A percentile compares a stretch with the other conserved stretches of the same genome.
Evolutionary conservation across 1,284 basidiomycete species (phyloP).

Genomic region (Leucoagaricus sp.): DNA sequence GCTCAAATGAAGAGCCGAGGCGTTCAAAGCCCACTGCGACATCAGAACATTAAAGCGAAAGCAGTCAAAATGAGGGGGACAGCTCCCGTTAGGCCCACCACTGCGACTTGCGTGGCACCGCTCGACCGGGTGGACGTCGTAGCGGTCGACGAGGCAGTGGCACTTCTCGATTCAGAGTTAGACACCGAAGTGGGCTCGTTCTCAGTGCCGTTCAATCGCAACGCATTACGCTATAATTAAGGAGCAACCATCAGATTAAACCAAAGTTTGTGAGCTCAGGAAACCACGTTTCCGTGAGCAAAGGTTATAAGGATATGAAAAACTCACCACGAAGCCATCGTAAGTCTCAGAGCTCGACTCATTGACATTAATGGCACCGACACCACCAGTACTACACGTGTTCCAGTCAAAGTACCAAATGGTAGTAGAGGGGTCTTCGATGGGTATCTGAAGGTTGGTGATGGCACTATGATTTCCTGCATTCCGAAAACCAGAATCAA

Average conservation of each 20-base stretch:
- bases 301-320: conserved; percentile 7
- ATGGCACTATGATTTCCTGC: conserved; percentile 48
- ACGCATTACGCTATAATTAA: conserved; percentile 47
- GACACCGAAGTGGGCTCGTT: conserved; percentile 21
- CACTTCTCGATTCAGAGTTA: conserved; percentile 12
- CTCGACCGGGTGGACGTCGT: conserved; percentile 12
- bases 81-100: background rate
- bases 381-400: conserved; percentile 56
- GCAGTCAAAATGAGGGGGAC: conserved; percentile 1
- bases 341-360: conserved; percentile 48
- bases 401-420: conserved; percentile 64
- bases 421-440: conserved; percentile 41
- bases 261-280: background rate
- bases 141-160: conserved; percentile 21
- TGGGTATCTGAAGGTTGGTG: conserved; percentile 45
- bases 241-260: conserved; percentile 7
- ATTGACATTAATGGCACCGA: conserved; percentile 62
- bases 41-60: background rate
- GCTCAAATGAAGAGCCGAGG: background rate
- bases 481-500: conserved; percentile 53
- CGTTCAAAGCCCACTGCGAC: background rate
- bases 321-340: conserved; percentile 51
- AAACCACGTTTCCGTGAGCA: conserved; percentile 2
- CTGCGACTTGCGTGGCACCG: background rate
- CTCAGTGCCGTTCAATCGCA: conserved; percentile 50